These are phyloP conservation scores for Sporothrix protearum DNA, from an alignment of 2,329 filamentous ascomycete genomes.

Conservation along the genomic window DNA sequence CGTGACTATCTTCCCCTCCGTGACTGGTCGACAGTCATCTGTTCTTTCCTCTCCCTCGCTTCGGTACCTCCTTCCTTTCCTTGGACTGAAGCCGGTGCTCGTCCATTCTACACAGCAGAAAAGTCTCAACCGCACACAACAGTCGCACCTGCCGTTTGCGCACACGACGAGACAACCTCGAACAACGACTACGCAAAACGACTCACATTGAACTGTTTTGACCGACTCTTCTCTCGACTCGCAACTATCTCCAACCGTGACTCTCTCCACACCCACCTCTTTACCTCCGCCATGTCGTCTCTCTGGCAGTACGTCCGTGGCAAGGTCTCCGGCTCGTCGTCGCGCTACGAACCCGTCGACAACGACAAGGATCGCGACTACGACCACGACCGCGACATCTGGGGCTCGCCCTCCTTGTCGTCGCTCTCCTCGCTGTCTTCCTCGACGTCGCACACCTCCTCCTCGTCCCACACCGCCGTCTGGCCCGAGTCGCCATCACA, in stretches of 20 bases:
- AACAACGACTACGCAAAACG: neutral
- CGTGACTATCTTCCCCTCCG: neutral
- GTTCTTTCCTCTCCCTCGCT: neutral
- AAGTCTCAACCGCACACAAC: neutral
- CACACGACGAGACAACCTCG: neutral
- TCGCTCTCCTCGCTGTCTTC: neutral
- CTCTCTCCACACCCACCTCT: neutral
- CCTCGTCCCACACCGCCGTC: neutral
- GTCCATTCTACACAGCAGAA: neutral
- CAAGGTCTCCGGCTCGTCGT: neutral
- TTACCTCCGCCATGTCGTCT: neutral
- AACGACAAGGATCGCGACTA: neutral
- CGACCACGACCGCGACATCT: neutral
- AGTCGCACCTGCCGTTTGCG: neutral
- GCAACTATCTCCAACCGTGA: neutral
- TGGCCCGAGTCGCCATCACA: constrained; percentile 17
- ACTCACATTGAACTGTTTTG: neutral
- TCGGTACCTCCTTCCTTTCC: neutral
- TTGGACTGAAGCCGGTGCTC: neutral
- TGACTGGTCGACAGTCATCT: neutral
- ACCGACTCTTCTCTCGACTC: neutral
- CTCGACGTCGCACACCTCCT: neutral
- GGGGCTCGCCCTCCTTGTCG: constrained; percentile 5
- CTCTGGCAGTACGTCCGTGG: constrained; percentile 8
- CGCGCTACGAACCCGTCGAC: neutral